Base-by-base conservation (phyloP, 192 early-diverging fungal genomes). In the Entophlyctis luteolus region DNA sequence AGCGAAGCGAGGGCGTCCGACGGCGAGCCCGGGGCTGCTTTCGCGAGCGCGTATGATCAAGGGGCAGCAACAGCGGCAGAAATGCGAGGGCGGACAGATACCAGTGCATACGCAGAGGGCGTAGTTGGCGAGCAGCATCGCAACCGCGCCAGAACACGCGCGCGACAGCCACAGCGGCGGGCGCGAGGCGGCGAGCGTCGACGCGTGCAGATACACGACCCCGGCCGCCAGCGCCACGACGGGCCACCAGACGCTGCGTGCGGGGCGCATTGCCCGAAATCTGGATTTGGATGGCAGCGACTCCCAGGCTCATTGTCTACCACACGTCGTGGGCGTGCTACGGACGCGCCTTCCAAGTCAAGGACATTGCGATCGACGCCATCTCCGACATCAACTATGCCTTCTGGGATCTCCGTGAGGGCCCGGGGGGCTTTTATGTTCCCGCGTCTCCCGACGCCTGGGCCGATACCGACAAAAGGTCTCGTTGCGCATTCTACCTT, bases 241-340 rank as follows among this genome's bases (percentile, higher is more conserved):
- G n/a, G n/a, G n/a, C n/a, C n/a, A n/a, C n/a, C n/a, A n/a, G n/a
- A n/a, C n/a, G n/a, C n/a, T n/a, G n/a, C n/a, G n/a, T n/a, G n/a
- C n/a, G n/a, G n/a, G 42, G 42, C 42, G 42, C n/a, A n/a, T 45
- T 14, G 42, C 42, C 42, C n/a, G 42, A n/a, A 45, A n/a, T 10
- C 42, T 45, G 42, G 12, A n/a, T 45, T n/a, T 45, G 42, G 42
- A 14, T n/a, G n/a, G 42, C 42, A n/a, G n/a, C 42, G n/a, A 45
- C 10, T n/a, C n/a, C n/a, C n/a, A n/a, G 57, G 4, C 67, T 83
- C 12, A 83, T 83, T 31, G 22, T 78, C 2, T 81, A 81, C 55
- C 79, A 81, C 63, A 73, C 81, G 5, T 77, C 74, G 59, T 83
- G 81, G 81, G 67, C 77, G 20, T 60, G 50, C 45, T 83, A 83